A percentile compares a stretch with the other conserved stretches of the same genome.
Conservation (phyloP, 106 monocot genomes). For the Apostasia ramifera region DNA sequence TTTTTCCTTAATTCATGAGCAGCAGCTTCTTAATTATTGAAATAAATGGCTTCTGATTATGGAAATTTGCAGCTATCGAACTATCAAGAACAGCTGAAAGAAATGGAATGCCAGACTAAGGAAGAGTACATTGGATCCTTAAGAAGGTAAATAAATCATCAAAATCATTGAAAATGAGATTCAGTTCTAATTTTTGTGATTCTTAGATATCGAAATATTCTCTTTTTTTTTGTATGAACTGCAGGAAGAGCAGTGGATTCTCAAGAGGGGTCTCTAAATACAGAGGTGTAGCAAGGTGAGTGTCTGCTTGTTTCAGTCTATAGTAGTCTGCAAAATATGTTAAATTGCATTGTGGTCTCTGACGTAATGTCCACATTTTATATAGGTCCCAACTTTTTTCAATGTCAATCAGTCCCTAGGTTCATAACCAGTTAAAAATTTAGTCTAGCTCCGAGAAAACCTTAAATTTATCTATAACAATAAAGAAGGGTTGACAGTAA, state of each 20-base stretch:
- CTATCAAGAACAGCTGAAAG: slow-evolving; percentile 11
- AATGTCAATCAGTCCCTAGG: too few relatives aligned
- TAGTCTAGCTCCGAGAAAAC: too few relatives aligned
- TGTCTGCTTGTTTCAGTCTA: not conserved
- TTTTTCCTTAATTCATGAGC: not conserved
- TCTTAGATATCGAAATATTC: not conserved
- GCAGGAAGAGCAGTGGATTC: slow-evolving; percentile 65
- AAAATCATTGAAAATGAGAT: not conserved
- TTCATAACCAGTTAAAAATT: too few relatives aligned
- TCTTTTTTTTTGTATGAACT: not conserved
- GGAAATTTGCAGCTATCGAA: not conserved
- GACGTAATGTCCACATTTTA: too few relatives aligned
- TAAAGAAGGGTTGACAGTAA: too few relatives aligned
- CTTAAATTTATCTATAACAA: too few relatives aligned
- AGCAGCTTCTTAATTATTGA: not conserved
- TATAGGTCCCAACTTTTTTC: too few relatives aligned
- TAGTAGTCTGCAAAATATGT: too few relatives aligned
- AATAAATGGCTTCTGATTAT: too few relatives aligned
- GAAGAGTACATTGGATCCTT: slow-evolving; percentile 11
- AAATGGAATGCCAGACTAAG: slow-evolving; percentile 1
- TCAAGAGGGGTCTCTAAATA: slow-evolving; percentile 72
- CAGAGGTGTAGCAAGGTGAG: slow-evolving; percentile 60
- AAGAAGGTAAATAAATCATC: not conserved
- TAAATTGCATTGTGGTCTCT: too few relatives aligned
- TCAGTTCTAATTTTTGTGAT: not conserved